Base-by-base conservation (phyloP, 2,329 filamentous ascomycete species). In the Magnaporthales sp. region DNA sequence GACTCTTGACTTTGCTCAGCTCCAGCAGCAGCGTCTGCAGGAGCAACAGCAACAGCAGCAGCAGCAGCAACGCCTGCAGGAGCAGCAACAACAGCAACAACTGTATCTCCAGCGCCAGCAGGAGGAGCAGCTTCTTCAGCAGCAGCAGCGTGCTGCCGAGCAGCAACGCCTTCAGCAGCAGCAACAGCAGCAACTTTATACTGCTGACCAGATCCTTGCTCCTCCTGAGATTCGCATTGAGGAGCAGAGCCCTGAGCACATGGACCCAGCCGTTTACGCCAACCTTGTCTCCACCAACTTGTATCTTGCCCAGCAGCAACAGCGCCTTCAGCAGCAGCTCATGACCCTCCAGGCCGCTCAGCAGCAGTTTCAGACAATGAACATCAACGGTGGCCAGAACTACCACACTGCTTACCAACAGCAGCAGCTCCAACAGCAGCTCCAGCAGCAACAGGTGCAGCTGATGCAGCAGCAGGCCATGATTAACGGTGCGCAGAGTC, bases 251-350 rank as follows among this genome's bases (percentile, higher is more conserved):
- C 87, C 90, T 72, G 86, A 91, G 68, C 84, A 89, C 71, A 91
- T 96, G 80, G 95, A 98, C 73, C 92, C 93, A 65, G 89, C 87
- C 68, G 78, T 96, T 66, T 95, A 97, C 71, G 91, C 93, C 66
- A 92, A 97, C 78, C 83, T 98, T 70, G 86, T 97, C 74, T 91
- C 92, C 67, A 96, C 93, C 73, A 97, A 97, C 77, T 81, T 95
- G 75, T 96, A 96, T 75, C 85, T 99, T 64, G 92, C 93, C 56
- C 92, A 97, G 75, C 93, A 97, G 79, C 94, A 98, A 79, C 93
- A 97, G 80, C 90, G 91, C 70, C 87, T 98, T 65, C 93, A 98
- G 79, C 93, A 97, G 80, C 93, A 98, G 80, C 85, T 98, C 71
- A 86, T 92, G 71, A 91, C 82, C 70, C 88, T 97, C 27, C 95